Conservation (phyloP, 2,329 filamentous ascomycete species). For the Colletotrichum abscissum region DNA sequence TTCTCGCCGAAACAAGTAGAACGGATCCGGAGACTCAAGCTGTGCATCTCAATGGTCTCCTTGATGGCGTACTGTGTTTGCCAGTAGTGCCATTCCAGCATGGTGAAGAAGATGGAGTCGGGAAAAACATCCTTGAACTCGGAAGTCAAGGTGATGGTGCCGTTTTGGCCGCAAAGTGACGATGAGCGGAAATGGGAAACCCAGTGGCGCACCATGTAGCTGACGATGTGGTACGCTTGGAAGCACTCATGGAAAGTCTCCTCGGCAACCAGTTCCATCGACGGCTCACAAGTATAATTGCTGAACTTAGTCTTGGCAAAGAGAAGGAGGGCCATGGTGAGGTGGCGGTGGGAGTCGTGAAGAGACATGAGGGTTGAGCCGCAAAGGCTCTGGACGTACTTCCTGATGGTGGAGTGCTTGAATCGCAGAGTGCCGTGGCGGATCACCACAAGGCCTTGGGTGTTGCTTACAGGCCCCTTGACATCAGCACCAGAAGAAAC, state of each 20-base stretch:
- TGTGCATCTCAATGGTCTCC: conserved; percentile 43
- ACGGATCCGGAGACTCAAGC: conserved; percentile 48
- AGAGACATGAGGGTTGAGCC: conserved; percentile 47
- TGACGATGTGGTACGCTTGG: conserved; percentile 43
- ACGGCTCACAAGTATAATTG: conserved; percentile 39
- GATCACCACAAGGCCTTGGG: conserved; percentile 45
- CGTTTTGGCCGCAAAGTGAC: conserved; percentile 42
- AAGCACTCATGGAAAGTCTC: conserved; percentile 41
- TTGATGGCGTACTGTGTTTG: conserved; percentile 37
- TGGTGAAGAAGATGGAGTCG: conserved; percentile 47
- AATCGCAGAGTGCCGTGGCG: conserved; percentile 48
- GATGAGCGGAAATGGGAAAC: conserved; percentile 48
- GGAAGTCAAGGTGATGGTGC: conserved; percentile 42
- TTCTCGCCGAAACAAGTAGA: conserved; percentile 49
- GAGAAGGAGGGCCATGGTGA: conserved; percentile 48
- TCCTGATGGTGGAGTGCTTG: conserved; percentile 48
- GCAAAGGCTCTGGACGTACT: conserved; percentile 45
- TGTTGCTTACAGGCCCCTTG: conserved; percentile 22
- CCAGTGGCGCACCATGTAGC: conserved; percentile 51
- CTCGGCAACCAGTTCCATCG: conserved; percentile 42
- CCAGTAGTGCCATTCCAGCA: conserved; percentile 49
- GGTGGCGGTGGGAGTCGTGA: conserved; percentile 47
- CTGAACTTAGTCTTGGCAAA: conserved; percentile 46
- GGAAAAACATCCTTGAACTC: conserved; percentile 51
- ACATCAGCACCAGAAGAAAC: conserved; percentile 38